Base-by-base conservation (phyloP, 1,139 yeast genomes). In the Zygosaccharomyces sapae region DNA sequence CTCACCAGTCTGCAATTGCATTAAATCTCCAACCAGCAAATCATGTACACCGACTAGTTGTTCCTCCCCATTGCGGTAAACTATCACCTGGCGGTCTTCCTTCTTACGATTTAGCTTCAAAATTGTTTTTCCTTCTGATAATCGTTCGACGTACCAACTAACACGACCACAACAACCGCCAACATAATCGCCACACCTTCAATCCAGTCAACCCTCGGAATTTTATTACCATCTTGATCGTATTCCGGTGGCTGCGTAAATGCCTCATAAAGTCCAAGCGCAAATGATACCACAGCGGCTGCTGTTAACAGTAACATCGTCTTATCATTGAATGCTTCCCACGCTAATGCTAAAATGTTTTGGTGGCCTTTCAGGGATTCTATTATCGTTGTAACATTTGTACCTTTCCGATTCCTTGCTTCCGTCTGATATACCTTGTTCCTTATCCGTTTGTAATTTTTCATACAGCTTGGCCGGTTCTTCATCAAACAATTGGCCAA, bases 181-280 rank as follows among this genome's bases (percentile, higher is more conserved):
- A 85, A 86, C 56, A 94, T 77, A 63, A 94, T 94, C 37, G 98
- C 98, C 37, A 90, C 96, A 56, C 99, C 99, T 71, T 92, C 99
- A 42, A 94, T 96, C 97, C 97, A 89, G 63, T 89, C 95, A 24
- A 90, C 92, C 58, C 80, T 79, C 13, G 96, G 96, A 46, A 82
- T 64, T 16, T 79, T 72, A 20, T 78, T 72, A 20, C 96, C 95
- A 56, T 87, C 86, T 9, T 78, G 82, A 63, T 90, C 97, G 59
- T 77, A 77, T 59, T 80, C 80, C 0, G 89, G 74, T 0, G 83
- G 89, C 56, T 86, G 86, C 36, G 95, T 96, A 69, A 89, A 84
- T 1, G 96, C 83, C 68, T 92, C 95, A 66, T 94, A 94, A 18
- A 92, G 71, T 0, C 98, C 99, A 47, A 94, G 72, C 0, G 95